Evolutionary conservation across 116 monocot species (phyloP), one percentile per base, ranked within the genome.

Genomic region (Thalassia testudinum): DNA sequence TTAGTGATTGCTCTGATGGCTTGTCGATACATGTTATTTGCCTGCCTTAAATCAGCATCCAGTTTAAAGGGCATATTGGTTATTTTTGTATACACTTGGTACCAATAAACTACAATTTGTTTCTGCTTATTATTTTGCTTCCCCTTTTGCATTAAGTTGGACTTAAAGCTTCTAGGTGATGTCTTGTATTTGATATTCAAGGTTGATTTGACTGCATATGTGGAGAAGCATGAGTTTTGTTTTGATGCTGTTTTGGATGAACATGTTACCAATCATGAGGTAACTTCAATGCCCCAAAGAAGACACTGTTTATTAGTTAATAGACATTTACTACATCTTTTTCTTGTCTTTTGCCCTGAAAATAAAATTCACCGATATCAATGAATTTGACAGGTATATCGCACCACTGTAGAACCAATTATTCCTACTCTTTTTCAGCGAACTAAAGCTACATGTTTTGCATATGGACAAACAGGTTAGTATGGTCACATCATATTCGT

Each of bases 141-240:
- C n/a, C n/a, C n/a, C n/a, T n/a, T n/a, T n/a, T n/a, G n/a, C n/a
- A n/a, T n/a, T n/a, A n/a, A n/a, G n/a, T n/a, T n/a, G n/a, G n/a
- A n/a, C n/a, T n/a, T n/a, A n/a, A n/a, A n/a, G n/a, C n/a, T n/a
- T n/a, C n/a, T 45, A 45, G 4, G 4, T 45, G 4, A 20, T 45
- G 15, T 7, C 19, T 45, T 45, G 19, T 40, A 45, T 56, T 62
- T 15, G 4, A 45, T 37, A 26, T 74, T n/a, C 49, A 61, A 97
- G 95, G 95, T 97, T 58, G 95, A 97, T 65, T 63, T 97, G 72
- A 97, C 95, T 52, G 95, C 95, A 54, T 97, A 97, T 69, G 95
- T 97, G 52, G 95, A 97, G 70, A 85, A 88, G 58, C 95, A 97
- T 74, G 95, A 97, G 54, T 97, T 97, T 67, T 88, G 66, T 69